Evolutionary conservation across 106 monocot genomes (phyloP).

Genomic region (Vanilla planifolia): DNA sequence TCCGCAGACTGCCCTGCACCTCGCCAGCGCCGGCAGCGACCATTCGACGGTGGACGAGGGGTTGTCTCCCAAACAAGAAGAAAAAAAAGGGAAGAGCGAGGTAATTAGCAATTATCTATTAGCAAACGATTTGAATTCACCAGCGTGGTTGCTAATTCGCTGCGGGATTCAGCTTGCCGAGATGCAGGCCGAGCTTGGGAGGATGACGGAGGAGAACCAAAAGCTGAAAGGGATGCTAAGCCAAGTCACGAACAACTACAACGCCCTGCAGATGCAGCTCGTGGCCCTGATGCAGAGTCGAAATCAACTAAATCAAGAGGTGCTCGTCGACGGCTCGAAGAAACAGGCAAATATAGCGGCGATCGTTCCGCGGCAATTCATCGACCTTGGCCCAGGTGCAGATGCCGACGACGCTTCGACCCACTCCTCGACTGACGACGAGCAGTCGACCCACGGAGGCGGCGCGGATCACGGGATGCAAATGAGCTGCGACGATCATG

Average conservation of each 20-base stretch:
- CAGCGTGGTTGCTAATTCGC: too few species aligned
- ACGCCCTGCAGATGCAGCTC: conserved; percentile 56
- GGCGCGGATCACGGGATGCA: conserved; percentile 8
- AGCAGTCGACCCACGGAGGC: too few species aligned
- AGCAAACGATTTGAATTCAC: too few species aligned
- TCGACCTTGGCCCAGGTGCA: conserved; percentile 44
- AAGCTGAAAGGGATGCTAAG: conserved; percentile 39
- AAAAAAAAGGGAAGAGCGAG: conserved; percentile 42
- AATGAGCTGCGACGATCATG: background rate
- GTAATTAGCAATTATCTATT: conserved; percentile 3
- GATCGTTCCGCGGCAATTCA: conserved; percentile 69
- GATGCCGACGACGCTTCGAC: conserved; percentile 32
- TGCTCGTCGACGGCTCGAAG: too few species aligned
- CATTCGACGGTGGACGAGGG: conserved; percentile 61
- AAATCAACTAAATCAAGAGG: too few species aligned
- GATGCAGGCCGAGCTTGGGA: conserved; percentile 19
- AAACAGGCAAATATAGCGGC: conserved; percentile 6
- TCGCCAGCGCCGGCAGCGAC: conserved; percentile 64
- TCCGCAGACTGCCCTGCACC: conserved; percentile 62
- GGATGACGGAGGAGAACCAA: conserved; percentile 67
- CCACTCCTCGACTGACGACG: conserved; percentile 65
- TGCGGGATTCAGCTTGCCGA: background rate
- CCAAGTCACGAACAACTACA: conserved; percentile 57
- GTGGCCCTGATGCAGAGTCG: conserved; percentile 41
- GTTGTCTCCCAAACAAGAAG: conserved; percentile 22